These are phyloP conservation scores for Geotrichum phurueaensis DNA, from an alignment of 1,139 yeast species.

Conservation along the genomic window DNA sequence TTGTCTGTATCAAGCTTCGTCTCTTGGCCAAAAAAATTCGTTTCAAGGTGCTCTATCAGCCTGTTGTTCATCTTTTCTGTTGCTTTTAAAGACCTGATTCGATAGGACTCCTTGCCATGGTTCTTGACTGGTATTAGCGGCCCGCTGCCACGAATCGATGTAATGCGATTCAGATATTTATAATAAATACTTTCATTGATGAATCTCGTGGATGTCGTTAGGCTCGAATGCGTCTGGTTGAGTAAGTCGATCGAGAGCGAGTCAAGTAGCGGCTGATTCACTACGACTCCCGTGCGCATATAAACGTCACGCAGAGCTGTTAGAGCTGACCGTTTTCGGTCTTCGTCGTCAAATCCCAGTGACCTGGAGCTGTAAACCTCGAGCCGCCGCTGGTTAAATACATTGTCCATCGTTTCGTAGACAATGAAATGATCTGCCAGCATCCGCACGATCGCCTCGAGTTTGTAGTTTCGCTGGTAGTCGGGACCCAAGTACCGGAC, in stretches of 20 bases:
- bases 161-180: neutral
- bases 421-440: constrained; percentile 27
- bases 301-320: neutral
- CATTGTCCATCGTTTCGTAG: constrained; percentile 26
- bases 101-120: neutral
- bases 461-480: constrained; percentile 21
- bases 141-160: neutral
- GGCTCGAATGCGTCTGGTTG: constrained; percentile 8
- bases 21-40: neutral
- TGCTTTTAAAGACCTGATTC: neutral
- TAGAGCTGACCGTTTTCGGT: neutral
- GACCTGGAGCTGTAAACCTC: constrained; percentile 5
- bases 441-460: constrained; percentile 30
- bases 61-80: neutral
- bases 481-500: constrained; percentile 25
- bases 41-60: neutral
- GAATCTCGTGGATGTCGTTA: constrained; percentile 1
- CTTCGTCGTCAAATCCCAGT: neutral
- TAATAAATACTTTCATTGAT: constrained; percentile 1
- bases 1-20: neutral
- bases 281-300: neutral
- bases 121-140: neutral
- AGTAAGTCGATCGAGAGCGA: constrained; percentile 8
- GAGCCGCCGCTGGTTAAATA: constrained; percentile 11
- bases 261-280: constrained; percentile 6